phyloP scores from a whole-genome alignment of 2,329 filamentous ascomycete genomes.

The Colletotrichum cuscutae region DNA sequence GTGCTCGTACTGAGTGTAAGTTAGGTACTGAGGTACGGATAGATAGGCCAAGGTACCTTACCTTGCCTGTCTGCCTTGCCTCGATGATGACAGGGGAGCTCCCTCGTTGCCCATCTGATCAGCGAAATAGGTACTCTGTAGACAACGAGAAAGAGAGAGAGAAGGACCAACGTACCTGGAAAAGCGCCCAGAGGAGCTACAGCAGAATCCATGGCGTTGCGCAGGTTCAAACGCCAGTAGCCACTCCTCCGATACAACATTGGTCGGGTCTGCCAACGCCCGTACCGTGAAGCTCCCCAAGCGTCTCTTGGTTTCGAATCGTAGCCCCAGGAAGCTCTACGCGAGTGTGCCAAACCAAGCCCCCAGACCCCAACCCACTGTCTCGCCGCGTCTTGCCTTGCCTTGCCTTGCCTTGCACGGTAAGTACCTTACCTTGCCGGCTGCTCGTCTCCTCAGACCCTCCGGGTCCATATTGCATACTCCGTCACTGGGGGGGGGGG shows the following conservation, averaged over 20 bases:
- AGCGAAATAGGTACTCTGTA: not conserved
- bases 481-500: conserved; percentile 2
- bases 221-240: conserved; percentile 28
- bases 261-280: conserved; percentile 25
- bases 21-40: not conserved
- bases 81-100: not conserved
- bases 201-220: conserved; percentile 7
- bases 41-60: not conserved
- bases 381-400: not conserved
- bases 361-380: not conserved
- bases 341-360: conserved; percentile 1
- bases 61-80: not conserved
- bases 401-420: not conserved
- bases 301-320: conserved; percentile 16
- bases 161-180: not conserved
- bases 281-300: conserved; percentile 20
- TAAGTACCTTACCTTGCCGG: not conserved
- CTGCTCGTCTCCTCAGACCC: conserved; percentile 17
- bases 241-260: conserved; percentile 28
- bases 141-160: not conserved
- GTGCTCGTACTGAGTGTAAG: too few species aligned
- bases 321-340: conserved; percentile 18
- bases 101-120: not conserved
- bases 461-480: conserved; percentile 25
- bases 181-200: not conserved